Evolutionary conservation across 1,139 yeast species (phyloP).

Genomic region (Pichia sp.): DNA sequence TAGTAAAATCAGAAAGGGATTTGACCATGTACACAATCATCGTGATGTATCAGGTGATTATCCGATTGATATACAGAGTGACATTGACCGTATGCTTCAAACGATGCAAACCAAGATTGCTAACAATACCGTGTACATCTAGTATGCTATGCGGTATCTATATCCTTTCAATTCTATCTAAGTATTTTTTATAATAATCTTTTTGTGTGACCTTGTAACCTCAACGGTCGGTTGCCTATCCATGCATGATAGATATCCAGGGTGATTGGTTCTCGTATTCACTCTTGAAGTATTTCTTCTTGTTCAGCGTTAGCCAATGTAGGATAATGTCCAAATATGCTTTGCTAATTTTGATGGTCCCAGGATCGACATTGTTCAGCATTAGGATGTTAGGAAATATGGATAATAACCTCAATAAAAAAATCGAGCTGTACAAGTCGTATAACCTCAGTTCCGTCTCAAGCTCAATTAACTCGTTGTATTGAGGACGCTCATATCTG

Average conservation of each 20-base stretch:
- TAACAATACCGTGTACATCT: constrained; percentile 11
- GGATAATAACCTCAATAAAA: constrained; percentile 59
- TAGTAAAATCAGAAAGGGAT: too few species aligned
- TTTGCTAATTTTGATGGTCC: constrained; percentile 52
- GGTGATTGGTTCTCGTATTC: constrained; percentile 53
- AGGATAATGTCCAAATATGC: constrained; percentile 48
- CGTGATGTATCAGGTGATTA: too few species aligned
- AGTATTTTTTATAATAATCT: too few species aligned
- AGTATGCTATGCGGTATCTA: neutral
- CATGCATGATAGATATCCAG: constrained; percentile 16
- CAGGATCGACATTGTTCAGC: constrained; percentile 74
- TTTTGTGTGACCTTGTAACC: too few species aligned
- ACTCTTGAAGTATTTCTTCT: constrained; percentile 40
- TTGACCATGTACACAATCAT: too few species aligned
- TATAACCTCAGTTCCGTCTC: constrained; percentile 20
- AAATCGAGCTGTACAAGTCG: constrained; percentile 51
- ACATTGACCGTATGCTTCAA: constrained; percentile 11
- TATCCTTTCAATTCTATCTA: too few species aligned
- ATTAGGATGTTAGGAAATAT: constrained; percentile 75
- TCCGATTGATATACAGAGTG: constrained; percentile 6
- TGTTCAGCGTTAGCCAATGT: constrained; percentile 39
- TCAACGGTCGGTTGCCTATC: constrained; percentile 1
- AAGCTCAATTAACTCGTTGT: constrained; percentile 37
- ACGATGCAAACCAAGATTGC: constrained; percentile 9
- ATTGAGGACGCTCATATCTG: constrained; percentile 81